phyloP scores from a whole-genome alignment of 176 grass and related monocot species.

The Aegilops bicornis region DNA sequence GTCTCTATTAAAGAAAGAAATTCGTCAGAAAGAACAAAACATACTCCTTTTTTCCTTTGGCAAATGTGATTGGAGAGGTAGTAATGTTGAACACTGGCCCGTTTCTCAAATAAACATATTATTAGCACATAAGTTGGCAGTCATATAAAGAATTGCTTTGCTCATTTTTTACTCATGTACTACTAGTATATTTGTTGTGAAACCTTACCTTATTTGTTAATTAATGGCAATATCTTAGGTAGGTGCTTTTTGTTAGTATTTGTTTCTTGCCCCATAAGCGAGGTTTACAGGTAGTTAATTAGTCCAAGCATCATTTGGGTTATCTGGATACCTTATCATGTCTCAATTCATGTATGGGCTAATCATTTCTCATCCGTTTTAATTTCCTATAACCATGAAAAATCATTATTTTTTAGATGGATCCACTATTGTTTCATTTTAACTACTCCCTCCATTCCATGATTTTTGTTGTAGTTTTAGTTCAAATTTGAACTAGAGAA shows the following conservation, averaged over 20 bases:
- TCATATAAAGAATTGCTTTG: background rate
- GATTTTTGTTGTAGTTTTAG: no score
- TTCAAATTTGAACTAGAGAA: no score
- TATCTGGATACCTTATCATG: constrained; percentile 25
- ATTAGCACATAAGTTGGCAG: constrained; percentile 18
- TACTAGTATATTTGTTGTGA: background rate
- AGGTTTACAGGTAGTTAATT: constrained; percentile 31
- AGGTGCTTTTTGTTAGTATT: background rate
- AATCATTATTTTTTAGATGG: background rate
- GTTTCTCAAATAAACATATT: background rate
- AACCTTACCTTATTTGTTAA: background rate
- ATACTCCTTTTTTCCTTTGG: background rate
- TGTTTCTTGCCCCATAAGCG: constrained; percentile 42
- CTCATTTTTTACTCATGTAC: no score
- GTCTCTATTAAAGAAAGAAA: constrained; percentile 19
- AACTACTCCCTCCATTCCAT: background rate
- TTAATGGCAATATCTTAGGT: constrained; percentile 5
- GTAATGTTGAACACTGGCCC: background rate
- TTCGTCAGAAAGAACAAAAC: background rate
- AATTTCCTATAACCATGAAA: background rate
- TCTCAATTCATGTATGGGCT: background rate
- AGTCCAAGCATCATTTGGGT: constrained; percentile 20
- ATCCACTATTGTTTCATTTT: background rate
- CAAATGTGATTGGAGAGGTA: background rate
- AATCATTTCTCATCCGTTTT: background rate